Base-by-base conservation (phyloP, 805 yeast genomes). In the Candida coquimbonensis region DNA sequence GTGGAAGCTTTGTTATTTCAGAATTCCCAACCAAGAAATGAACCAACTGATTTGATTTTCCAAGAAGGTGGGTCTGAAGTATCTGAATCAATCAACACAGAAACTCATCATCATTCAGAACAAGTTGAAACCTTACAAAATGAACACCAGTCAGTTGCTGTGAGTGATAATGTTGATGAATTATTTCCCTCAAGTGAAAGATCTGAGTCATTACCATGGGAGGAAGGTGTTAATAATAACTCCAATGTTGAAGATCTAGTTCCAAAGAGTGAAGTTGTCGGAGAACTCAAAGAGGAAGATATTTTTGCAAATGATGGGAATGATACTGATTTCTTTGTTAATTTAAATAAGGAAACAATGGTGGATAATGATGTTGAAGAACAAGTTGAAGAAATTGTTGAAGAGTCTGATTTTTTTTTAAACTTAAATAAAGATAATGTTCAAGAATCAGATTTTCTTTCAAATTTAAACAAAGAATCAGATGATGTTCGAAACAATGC, bases 181-280 rank as follows among this genome's bases (percentile, higher is more conserved):
- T 11, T 35, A 9, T 16, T 17, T 11, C 37, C 13, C 12, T 29
- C 31, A 9, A 9, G 13, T 29, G 31, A 29, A 29, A 34, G 26
- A 17, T 17, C 45, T 25, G 46, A 43, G 11, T 26, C 17, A 16
- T n/a, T 44, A 24, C 43, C 43, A 31, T 40, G 40, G 44, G 41
- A 44, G 14, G 24, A 17, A 11, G 36, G 8, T 11, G 31, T 29
- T 29, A 6, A 21, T 21, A 21, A 21, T 21, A 29, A 29, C 31
- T 29, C 31, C 6, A 13, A 29, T 11, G 14, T 5, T 29, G 14
- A 29, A 29, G 31, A 29, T 29, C 13, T 9, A 29, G 9, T 11
- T 11, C 31, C 12, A 29, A 29, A 29, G 31, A 29, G 13, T 29
- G 13, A 31, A 19, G 34, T n/a, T 32, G 34, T 3, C 4, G 17